Base-by-base conservation (phyloP, 2,329 filamentous ascomycete genomes). In the Xylaria sp. region DNA sequence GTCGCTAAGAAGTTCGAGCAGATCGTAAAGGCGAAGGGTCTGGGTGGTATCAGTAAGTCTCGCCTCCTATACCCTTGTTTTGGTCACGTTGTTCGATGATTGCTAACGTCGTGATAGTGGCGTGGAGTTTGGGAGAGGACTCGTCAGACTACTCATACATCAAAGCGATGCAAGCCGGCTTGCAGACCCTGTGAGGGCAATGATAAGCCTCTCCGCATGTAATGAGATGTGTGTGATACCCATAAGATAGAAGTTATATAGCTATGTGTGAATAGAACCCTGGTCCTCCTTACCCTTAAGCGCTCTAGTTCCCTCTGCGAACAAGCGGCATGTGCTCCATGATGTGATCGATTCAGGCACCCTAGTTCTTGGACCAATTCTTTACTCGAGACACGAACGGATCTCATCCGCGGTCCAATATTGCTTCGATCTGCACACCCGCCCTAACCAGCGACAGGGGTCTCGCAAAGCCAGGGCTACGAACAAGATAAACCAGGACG, bases 41-140 rank as follows among this genome's bases (percentile, higher is more conserved):
- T 94, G 0, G 91, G 91, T 1, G 92, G 92, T 18, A 88, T 92
- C 4, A 93, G 75, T 76, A 72, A 74, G 75, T 76, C n/a, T 20
- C 46, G 37, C 25, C 57, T 8, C 44, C 10, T 48, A 28, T 37
- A 31, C 54, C 46, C 12, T 31, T 9, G 41, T 13, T 23, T 6
- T 62, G 1, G 28, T 23, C 13, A 23, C 23, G 2, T 41, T 37
- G 51, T 34, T 56, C 23, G 20, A 54, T 63, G 20, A 55, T 52
- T 56, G 48, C 69, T 72, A 66, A 70, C 56, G 28, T 5, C 34
- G 8, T 25, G 3, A 15, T n/a, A 69, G 64, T 69, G 63, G 71
- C 6, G 20, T 73, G 71, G 71, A 69, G 64, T 55, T 58, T 71
- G 41, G 71, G 71, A 20, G 69, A 71, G 46, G 71, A 73, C 51